phyloP scores from a whole-genome alignment of 306 rosid species.

The Medicago truncatula region DNA sequence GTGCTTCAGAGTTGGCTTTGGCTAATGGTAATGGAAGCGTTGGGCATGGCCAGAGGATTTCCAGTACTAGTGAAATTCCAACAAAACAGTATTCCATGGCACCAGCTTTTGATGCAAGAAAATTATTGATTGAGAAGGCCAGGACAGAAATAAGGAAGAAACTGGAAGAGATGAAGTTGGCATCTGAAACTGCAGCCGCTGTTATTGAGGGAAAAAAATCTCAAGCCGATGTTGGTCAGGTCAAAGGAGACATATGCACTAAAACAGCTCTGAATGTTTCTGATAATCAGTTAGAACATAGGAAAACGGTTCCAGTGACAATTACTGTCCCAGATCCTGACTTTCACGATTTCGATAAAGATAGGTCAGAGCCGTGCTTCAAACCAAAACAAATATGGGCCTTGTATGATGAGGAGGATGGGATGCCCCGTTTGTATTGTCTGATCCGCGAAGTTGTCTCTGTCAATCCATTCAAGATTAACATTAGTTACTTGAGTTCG shows the following conservation, averaged over 20 bases:
- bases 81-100: slow-evolving; percentile 63
- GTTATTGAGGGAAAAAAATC: slow-evolving; percentile 51
- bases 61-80: slow-evolving; percentile 56
- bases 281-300: slow-evolving; percentile 54
- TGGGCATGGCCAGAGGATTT: slow-evolving; percentile 57
- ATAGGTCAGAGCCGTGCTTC: slow-evolving; percentile 93
- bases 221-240: slow-evolving; percentile 52
- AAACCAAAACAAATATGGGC: slow-evolving; percentile 99
- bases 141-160: slow-evolving; percentile 78
- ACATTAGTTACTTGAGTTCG: slow-evolving; percentile 82
- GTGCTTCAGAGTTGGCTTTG: slow-evolving; percentile 59
- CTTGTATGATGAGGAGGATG: slow-evolving; percentile 95
- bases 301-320: slow-evolving; percentile 60
- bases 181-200: slow-evolving; percentile 52
- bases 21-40: slow-evolving; percentile 65
- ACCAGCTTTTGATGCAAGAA: slow-evolving; percentile 83
- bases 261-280: slow-evolving; percentile 47
- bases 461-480: slow-evolving; percentile 82
- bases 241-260: slow-evolving; percentile 48
- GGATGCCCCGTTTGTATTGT: slow-evolving; percentile 99
- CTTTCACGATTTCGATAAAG: slow-evolving; percentile 95
- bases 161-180: slow-evolving; percentile 76
- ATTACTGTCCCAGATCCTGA: slow-evolving; percentile 91
- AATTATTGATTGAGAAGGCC: slow-evolving; percentile 84
- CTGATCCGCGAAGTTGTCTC: slow-evolving; percentile 90